phyloP scores from a whole-genome alignment of 495 filamentous ascomycete species.

The Aspergillus conjunctus region DNA sequence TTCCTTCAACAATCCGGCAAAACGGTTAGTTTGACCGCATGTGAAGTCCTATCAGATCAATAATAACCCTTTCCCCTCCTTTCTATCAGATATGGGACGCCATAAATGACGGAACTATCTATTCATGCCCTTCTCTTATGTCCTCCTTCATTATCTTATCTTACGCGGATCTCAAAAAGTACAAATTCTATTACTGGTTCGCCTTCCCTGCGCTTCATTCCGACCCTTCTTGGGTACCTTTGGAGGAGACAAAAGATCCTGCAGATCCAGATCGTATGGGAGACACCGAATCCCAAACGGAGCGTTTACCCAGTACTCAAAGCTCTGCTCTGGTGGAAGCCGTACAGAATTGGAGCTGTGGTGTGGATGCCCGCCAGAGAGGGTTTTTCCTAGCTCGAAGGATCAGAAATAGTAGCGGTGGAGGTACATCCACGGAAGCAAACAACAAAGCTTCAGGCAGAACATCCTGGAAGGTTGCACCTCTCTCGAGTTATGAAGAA shows the following conservation, averaged over 20 bases:
- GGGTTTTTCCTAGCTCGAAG: conserved; percentile 93
- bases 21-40: conserved; percentile 57
- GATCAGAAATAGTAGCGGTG: conserved; percentile 26
- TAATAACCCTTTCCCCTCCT: not conserved
- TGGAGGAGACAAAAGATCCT: conserved; percentile 18
- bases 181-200: conserved; percentile 93
- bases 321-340: conserved; percentile 72
- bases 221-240: conserved; percentile 72
- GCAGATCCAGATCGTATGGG: conserved; percentile 1
- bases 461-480: conserved; percentile 67
- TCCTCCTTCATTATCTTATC: conserved; percentile 85
- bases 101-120: conserved; percentile 93
- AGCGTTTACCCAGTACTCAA: conserved; percentile 62
- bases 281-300: conserved; percentile 28
- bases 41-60: not conserved
- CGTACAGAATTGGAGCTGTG: conserved; percentile 84
- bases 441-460: not conserved
- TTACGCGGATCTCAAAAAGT: conserved; percentile 96
- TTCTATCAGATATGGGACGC: conserved; percentile 85
- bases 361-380: conserved; percentile 75
- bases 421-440: not conserved
- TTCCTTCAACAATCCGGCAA: conserved; percentile 73
- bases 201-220: conserved; percentile 92
- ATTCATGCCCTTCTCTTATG: conserved; percentile 87
- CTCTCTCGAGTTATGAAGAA: conserved; percentile 74